Base-by-base conservation (phyloP, 768 basidiomycete species). In the Lactarius vividus region DNA sequence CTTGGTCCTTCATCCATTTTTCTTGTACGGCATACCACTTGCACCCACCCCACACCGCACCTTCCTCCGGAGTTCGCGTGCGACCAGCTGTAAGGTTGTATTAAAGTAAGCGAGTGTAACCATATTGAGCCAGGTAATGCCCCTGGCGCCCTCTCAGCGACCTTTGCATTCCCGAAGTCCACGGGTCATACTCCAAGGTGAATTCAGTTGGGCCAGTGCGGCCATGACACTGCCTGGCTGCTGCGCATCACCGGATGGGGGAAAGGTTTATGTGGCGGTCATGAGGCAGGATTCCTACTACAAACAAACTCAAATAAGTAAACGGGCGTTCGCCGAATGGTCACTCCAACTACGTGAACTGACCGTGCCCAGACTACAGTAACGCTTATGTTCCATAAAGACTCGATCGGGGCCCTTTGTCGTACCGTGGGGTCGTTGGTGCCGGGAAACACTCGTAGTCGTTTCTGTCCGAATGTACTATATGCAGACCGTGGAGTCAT, bases 401-500 rank as follows among this genome's bases (percentile, higher is more conserved):
- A 42, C 18, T 46, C 54, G 16, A 26, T 31, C 2, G 20, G 16
- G 13, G 35, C 29, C 9, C 6, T 54, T 35, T 20, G 15, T 35
- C 65, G 40, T 6, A 29, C 46, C 35, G 52, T 31, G 44, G 18
- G 42, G 28, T 39, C 60, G 44, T 37, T 31, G 26, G 8, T 15
- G 42, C 49, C 54, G 16, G 16, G 20, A 7, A 42, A 54, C 20
- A 56, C 37, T 2, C 67, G 10, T 37, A 26, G 31, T 2, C 58
- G 4, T 53, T 5, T 15, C 6, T n/a, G 42, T 37, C 62, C 20
- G 20, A 39, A 10, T 59, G 62, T 59, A 13, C 33, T 70, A 23
- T 70, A 70, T 42, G 28, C 65, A 18, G 69, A 70, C 58, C 67
- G 67, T 18, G 58, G 61, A n/a, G 54, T 70, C 31, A 69, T 70